A percentile compares a stretch with the other conserved stretches of the same genome.
Conservation (phyloP, 352 stramenopile species). For the Phytopythium ostracodes region DNA sequence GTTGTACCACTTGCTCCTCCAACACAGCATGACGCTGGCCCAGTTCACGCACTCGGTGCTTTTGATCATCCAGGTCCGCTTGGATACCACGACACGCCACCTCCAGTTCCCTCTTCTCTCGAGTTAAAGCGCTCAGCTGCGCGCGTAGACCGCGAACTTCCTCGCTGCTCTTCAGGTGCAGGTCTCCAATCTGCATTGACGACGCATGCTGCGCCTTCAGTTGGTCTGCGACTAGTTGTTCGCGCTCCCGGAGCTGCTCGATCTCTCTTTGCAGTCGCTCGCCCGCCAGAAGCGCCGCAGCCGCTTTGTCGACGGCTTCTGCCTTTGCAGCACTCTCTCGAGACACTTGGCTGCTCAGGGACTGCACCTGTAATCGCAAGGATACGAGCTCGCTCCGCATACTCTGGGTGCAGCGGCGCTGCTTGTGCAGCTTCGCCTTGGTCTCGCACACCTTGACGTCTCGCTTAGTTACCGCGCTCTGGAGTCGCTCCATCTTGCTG, state of each 20-base stretch:
- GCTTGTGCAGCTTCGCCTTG: constrained; percentile 20
- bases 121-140: background rate
- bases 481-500: constrained; percentile 31
- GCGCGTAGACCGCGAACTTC: constrained; percentile 10
- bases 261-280: constrained; percentile 13
- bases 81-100: background rate
- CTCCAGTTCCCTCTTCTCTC: constrained; percentile 8
- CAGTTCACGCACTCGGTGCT: background rate
- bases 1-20: constrained; percentile 7
- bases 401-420: constrained; percentile 10
- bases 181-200: constrained; percentile 2
- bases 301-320: constrained; percentile 40
- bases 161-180: background rate
- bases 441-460: constrained; percentile 31
- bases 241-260: background rate
- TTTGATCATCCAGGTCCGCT: background rate
- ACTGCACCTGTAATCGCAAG: constrained; percentile 10
- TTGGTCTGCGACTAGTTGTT: constrained; percentile 6
- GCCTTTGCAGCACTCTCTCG: constrained; percentile 19
- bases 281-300: constrained; percentile 24
- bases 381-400: constrained; percentile 3
- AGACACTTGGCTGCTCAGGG: constrained; percentile 14
- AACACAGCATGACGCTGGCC: constrained; percentile 4
- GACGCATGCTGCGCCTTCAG: constrained; percentile 1
- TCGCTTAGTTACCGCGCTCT: constrained; percentile 22